Evolutionary conservation across 306 rosid genomes (phyloP).

Genomic region (Citrullus mucosospermus): DNA sequence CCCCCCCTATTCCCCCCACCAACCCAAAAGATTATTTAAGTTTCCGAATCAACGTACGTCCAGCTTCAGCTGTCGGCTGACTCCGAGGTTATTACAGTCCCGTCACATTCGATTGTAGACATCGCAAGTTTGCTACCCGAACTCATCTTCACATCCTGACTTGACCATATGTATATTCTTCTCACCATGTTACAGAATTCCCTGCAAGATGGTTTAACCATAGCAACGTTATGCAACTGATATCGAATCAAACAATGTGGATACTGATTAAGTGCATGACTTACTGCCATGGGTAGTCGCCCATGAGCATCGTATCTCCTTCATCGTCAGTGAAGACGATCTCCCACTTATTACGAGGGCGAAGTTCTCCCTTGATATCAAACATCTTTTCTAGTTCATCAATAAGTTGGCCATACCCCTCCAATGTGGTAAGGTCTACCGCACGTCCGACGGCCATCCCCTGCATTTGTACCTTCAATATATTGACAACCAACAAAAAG

Average conservation of each 20-base stretch:
- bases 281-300: slow-evolving; percentile 89
- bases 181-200: slow-evolving; percentile 83
- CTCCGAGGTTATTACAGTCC: slow-evolving; percentile 42
- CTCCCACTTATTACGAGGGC: slow-evolving; percentile 52
- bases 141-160: slow-evolving; percentile 70
- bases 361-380: slow-evolving; percentile 74
- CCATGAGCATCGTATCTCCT: slow-evolving; percentile 86
- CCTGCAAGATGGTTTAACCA: slow-evolving; percentile 26
- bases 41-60: neutral
- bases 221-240: neutral
- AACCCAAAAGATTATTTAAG: neutral
- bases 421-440: slow-evolving; percentile 67
- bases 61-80: slow-evolving; percentile 40
- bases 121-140: slow-evolving; percentile 41
- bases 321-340: slow-evolving; percentile 81
- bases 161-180: slow-evolving; percentile 75
- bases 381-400: slow-evolving; percentile 75
- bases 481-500: slow-evolving; percentile 9
- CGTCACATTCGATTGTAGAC: slow-evolving; percentile 58
- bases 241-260: neutral
- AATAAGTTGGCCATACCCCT: slow-evolving; percentile 70
- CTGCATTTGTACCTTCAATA: slow-evolving; percentile 84
- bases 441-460: slow-evolving; percentile 95
- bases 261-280: slow-evolving; percentile 14
- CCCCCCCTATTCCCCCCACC: neutral